A percentile compares a stretch with the other conserved stretches of the same genome.
Evolutionary conservation across 306 rosid genomes (phyloP).

Genomic region (Sophora flavescens): DNA sequence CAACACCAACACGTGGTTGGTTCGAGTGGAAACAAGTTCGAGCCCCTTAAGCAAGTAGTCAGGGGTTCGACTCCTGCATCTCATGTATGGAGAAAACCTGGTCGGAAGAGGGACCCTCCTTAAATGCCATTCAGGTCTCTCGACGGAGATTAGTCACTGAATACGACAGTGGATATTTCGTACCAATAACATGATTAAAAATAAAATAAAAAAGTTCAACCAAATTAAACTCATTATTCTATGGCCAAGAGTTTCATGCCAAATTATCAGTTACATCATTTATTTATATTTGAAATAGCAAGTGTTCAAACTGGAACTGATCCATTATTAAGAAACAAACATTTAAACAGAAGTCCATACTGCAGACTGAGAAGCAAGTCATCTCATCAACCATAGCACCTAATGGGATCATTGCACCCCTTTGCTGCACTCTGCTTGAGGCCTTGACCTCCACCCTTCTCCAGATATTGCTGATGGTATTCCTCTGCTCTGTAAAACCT

Average conservation of each 20-base stretch:
- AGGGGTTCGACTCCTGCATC: too few relatives aligned
- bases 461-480: constrained; percentile 93
- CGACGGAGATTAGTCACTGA: too few relatives aligned
- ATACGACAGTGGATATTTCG: too few relatives aligned
- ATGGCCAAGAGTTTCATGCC: not conserved
- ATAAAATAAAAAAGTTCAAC: too few relatives aligned
- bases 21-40: too few relatives aligned
- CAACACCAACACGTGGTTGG: too few relatives aligned
- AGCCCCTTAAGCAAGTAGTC: too few relatives aligned
- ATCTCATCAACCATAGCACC: constrained; percentile 77
- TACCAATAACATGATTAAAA: too few relatives aligned
- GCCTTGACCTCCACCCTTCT: constrained; percentile 79
- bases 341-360: not conserved
- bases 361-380: not conserved
- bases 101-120: too few relatives aligned
- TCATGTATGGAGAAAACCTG: too few relatives aligned
- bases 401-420: constrained; percentile 85
- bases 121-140: too few relatives aligned
- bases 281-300: not conserved
- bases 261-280: not conserved
- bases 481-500: constrained; percentile 91
- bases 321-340: not conserved
- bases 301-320: not conserved
- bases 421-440: constrained; percentile 70
- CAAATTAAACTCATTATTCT: not conserved